These are phyloP conservation scores for Trichoderma cornu-damae DNA, from an alignment of 2,329 filamentous ascomycete species.

Conservation along the genomic window DNA sequence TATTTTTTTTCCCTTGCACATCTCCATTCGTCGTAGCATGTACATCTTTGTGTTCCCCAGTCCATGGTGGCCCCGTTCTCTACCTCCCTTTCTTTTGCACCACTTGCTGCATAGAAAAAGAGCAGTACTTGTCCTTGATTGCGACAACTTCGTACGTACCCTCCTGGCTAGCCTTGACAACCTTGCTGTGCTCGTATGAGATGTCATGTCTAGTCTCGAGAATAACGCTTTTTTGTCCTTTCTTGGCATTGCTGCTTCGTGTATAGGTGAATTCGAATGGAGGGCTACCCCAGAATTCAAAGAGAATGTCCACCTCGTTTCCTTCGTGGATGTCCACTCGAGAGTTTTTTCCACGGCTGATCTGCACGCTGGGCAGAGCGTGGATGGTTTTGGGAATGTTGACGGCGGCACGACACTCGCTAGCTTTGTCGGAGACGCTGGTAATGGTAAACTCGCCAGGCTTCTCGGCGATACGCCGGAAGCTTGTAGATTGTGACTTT, in stretches of 20 bases:
- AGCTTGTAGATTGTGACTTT: conserved; percentile 71
- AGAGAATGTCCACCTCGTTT: conserved; percentile 85
- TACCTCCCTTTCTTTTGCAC: conserved; percentile 39
- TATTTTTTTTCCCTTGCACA: conserved; percentile 3
- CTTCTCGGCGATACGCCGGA: conserved; percentile 87
- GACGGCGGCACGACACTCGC: conserved; percentile 76
- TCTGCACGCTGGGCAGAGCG: conserved; percentile 82
- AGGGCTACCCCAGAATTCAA: conserved; percentile 91
- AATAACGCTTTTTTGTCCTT: conserved; percentile 70
- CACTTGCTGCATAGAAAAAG: conserved; percentile 69
- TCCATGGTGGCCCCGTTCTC: neutral
- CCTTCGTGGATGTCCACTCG: conserved; percentile 95
- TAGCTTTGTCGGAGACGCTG: conserved; percentile 79
- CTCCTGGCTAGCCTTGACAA: conserved; percentile 81
- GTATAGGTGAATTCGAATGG: conserved; percentile 99
- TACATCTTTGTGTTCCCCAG: conserved; percentile 1
- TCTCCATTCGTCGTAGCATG: conserved; percentile 12
- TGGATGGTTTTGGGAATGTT: conserved; percentile 81
- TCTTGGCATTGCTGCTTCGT: conserved; percentile 76
- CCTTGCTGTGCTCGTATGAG: conserved; percentile 75
- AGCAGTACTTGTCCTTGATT: conserved; percentile 90
- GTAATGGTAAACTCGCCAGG: conserved; percentile 86
- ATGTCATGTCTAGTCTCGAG: conserved; percentile 88
- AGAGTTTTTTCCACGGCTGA: conserved; percentile 75
- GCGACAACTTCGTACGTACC: conserved; percentile 96